These are phyloP conservation scores for Jatropha multifida DNA, from an alignment of 441 rosid species.

Conservation along the genomic window DNA sequence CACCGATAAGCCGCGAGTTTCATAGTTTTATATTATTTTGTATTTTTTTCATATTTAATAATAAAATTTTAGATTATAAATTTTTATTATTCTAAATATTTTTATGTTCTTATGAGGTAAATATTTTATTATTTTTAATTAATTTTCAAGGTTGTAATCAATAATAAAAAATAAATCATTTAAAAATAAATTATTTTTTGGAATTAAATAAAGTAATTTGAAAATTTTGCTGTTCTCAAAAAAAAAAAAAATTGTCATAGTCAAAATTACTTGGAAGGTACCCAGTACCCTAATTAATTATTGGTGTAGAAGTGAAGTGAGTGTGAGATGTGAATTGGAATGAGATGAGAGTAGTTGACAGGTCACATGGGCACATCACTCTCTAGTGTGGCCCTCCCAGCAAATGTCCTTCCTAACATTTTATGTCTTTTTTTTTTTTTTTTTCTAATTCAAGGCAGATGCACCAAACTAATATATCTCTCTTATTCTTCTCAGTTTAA, in stretches of 20 bases:
- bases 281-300: not conserved
- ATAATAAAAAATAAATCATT: too few relatives aligned
- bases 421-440: not conserved
- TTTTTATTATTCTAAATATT: too few relatives aligned
- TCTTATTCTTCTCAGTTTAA: not conserved
- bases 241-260: not conserved
- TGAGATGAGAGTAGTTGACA: not conserved
- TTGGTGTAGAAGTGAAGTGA: not conserved
- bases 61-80: too few relatives aligned
- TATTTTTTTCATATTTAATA: too few relatives aligned
- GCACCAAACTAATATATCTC: not conserved
- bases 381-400: constrained; percentile 4
- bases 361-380: constrained; percentile 5
- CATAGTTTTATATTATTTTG: too few relatives aligned
- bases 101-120: too few relatives aligned
- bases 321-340: not conserved
- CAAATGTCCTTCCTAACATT: not conserved
- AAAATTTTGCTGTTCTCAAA: too few relatives aligned
- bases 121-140: too few relatives aligned
- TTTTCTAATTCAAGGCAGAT: not conserved
- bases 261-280: not conserved
- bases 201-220: too few relatives aligned
- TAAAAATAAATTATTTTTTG: too few relatives aligned
- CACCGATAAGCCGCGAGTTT: too few relatives aligned
- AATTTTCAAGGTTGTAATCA: too few relatives aligned